Percentiles rank a stretch among this genome's conserved stretches.
Conservation (phyloP, 352 stramenopile genomes). For the Plasmopara muralis region DNA sequence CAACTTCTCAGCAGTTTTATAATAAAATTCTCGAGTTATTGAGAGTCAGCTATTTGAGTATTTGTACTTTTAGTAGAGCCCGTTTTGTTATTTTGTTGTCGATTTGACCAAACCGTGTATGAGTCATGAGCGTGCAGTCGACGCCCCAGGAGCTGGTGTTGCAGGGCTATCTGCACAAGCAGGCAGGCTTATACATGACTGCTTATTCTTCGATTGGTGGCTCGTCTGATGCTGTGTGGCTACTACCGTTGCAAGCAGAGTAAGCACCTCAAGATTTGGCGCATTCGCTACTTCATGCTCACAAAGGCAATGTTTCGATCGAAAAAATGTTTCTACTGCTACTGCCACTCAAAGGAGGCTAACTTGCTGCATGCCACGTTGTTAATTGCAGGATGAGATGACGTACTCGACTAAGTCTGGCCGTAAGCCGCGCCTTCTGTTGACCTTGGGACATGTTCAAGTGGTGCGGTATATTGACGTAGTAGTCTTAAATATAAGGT, state of each 20-base stretch:
- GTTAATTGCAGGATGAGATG: constrained; percentile 44
- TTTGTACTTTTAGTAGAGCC: too few species aligned
- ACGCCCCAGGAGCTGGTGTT: constrained; percentile 46
- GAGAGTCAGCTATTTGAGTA: too few species aligned
- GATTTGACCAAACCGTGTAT: background rate
- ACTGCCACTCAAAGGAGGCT: background rate
- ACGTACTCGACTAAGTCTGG: constrained; percentile 80
- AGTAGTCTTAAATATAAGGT: background rate
- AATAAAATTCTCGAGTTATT: too few species aligned
- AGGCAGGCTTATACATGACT: constrained; percentile 24
- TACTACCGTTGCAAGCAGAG: constrained; percentile 34
- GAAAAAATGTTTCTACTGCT: background rate
- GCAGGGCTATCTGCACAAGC: constrained; percentile 84
- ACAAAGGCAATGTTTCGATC: constrained; percentile 36
- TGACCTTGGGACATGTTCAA: constrained; percentile 44
- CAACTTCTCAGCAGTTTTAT: too few species aligned
- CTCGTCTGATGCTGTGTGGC: constrained; percentile 6
- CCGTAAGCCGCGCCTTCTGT: constrained; percentile 52
- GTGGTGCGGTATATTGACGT: constrained; percentile 34
- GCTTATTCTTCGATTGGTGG: background rate
- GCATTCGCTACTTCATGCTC: constrained; percentile 81
- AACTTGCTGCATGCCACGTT: background rate
- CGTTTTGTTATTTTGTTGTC: too few species aligned
- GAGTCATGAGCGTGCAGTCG: constrained; percentile 37
- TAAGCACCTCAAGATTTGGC: constrained; percentile 81